These are phyloP conservation scores for Fonsecaea multimorphosa DNA, from an alignment of 2,329 filamentous ascomycete species.

Conservation along the genomic window DNA sequence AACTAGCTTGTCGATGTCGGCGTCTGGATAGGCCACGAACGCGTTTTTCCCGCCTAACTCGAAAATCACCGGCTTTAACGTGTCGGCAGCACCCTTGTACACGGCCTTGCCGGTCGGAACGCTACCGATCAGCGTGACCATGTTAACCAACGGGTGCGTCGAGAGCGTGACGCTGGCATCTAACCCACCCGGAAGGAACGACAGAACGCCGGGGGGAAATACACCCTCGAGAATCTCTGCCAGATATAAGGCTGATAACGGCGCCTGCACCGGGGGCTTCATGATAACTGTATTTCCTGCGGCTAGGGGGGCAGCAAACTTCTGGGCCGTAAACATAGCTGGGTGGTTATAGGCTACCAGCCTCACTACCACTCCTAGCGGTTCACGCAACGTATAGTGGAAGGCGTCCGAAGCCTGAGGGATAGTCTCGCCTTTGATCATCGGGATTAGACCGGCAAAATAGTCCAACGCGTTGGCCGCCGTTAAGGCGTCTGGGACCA, in stretches of 20 bases:
- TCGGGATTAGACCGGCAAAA: constrained; percentile 40
- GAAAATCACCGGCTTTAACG: constrained; percentile 64
- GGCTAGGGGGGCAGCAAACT: constrained; percentile 70
- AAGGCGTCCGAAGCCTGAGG: constrained; percentile 58
- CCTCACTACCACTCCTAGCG: constrained; percentile 76
- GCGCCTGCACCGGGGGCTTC: constrained; percentile 67
- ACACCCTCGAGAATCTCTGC: constrained; percentile 44
- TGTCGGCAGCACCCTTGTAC: constrained; percentile 47
- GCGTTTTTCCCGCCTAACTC: constrained; percentile 72
- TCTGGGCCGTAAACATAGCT: constrained; percentile 79
- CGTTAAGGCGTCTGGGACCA: constrained; percentile 38
- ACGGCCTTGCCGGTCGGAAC: constrained; percentile 47
- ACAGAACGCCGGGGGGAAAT: constrained; percentile 50
- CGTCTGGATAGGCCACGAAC: constrained; percentile 68
- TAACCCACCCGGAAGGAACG: constrained; percentile 38
- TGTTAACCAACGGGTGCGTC: constrained; percentile 48
- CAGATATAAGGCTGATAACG: constrained; percentile 58
- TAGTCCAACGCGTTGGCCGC: constrained; percentile 37
- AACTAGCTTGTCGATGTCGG: constrained; percentile 70
- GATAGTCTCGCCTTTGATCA: constrained; percentile 40
- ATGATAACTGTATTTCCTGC: constrained; percentile 64
- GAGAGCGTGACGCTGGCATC: constrained; percentile 42
- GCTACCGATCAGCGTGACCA: constrained; percentile 50
- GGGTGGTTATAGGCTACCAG: constrained; percentile 86
- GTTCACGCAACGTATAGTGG: constrained; percentile 78